Base-by-base conservation (phyloP, 441 rosid genomes). In the Croton laevigatus region DNA sequence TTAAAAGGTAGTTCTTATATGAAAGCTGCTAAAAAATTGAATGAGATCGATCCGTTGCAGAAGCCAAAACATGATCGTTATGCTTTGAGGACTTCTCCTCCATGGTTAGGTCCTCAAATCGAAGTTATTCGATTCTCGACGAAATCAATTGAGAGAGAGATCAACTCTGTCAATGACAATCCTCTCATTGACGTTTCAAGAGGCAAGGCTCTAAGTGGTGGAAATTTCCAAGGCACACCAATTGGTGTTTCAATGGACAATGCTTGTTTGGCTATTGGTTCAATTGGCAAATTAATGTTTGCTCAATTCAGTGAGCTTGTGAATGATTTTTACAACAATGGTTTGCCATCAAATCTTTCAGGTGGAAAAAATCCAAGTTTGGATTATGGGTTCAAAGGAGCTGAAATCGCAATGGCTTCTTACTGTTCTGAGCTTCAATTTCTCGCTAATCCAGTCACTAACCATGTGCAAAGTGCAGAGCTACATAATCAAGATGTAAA, bases 151-250 rank as follows among this genome's bases (percentile, higher is more conserved):
- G 91, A 86, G 70, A 73, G 93, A 70, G 93, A 88, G 80, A 88
- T 88, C 52, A 88, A 88, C 63, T 88, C 91, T 0, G 93, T 88
- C 53, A 88, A 84, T 8, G 93, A 88, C 79, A 91, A 91, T 72
- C 97, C 97, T 0, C 62, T 91, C 76, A 85, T 88, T n/a, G 91
- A 88, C 62, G 93, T 86, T 32, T 83, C 88, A 0, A 84, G 95
- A 65, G 84, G 79, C 87, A 89, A 83, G 72, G 97, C 97, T 38
- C 69, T 91, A 0, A 95, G 89, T 53, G 93, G 95, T 1, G 97
- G 95, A 6, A 91, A 91, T 79, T 91, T 91, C 85, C 97, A 91
- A 71, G 97, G 97, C 4, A 91, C 97, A 16, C 97, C 95, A 13
- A 88, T 91, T 8, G 97, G 97, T 5, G 97, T 91, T 62, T 88